Conservation (phyloP, 164 flowering plant genomes). For the Piper betle region DNA sequence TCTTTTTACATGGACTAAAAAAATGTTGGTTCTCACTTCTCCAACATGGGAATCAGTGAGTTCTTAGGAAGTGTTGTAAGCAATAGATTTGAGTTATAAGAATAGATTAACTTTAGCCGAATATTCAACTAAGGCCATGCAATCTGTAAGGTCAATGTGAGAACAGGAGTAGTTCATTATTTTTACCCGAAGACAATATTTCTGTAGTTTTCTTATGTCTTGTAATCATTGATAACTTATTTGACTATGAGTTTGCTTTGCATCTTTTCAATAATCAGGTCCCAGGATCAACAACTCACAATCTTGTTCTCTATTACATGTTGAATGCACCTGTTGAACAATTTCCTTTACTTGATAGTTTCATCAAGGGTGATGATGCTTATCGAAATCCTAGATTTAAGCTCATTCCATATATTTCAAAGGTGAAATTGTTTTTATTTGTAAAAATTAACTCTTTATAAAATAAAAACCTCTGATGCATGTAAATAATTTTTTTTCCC, state of each 20-base stretch:
- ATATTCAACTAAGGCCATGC: background rate
- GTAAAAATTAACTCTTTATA: background rate
- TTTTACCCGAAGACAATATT: background rate
- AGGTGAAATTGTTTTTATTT: constrained; percentile 31
- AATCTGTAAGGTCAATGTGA: background rate
- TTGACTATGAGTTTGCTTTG: background rate
- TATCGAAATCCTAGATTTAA: constrained; percentile 85
- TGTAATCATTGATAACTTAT: too few species aligned
- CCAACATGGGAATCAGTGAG: background rate
- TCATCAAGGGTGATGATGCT: constrained; percentile 76
- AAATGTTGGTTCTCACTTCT: background rate
- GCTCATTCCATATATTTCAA: constrained; percentile 86
- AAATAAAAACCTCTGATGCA: background rate
- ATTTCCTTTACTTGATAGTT: constrained; percentile 50
- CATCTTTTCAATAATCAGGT: constrained; percentile 30
- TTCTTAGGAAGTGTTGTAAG: background rate
- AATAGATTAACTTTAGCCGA: background rate
- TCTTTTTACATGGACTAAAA: too few species aligned
- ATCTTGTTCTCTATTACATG: constrained; percentile 62
- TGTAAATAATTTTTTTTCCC: background rate
- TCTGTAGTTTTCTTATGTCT: background rate
- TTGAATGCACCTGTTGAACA: constrained; percentile 51
- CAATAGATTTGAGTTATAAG: background rate
- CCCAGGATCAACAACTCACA: constrained; percentile 68
- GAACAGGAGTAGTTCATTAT: background rate